Percentiles rank a stretch among this genome's conserved stretches.
Conservation (phyloP, 257 asterid species). For the Gynochthodes officinalis region DNA sequence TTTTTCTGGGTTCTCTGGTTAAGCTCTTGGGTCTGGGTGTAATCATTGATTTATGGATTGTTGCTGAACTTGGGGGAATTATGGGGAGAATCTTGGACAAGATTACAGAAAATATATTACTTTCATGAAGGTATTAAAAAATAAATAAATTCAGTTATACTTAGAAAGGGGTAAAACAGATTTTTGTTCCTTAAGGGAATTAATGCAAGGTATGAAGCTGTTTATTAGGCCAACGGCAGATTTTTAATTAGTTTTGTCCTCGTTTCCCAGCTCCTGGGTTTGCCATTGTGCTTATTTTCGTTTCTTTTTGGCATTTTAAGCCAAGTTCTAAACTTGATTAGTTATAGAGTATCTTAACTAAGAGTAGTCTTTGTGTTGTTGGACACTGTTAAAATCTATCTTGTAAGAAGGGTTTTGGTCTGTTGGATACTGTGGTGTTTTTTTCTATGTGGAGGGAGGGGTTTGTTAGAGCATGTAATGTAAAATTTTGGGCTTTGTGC, state of each 20-base stretch:
- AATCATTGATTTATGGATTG: not conserved
- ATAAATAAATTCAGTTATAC: not conserved
- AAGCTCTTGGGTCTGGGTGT: not conserved
- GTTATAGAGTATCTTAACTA: not conserved
- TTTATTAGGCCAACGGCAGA: not conserved
- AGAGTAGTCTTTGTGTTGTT: not conserved
- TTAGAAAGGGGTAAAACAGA: not conserved
- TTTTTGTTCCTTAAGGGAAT: not conserved
- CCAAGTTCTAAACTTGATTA: not conserved
- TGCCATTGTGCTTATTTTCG: not conserved
- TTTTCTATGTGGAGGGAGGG: not conserved
- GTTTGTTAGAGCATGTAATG: not conserved
- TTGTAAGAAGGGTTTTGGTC: too few species aligned
- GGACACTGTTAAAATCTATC: not conserved
- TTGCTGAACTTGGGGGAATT: not conserved
- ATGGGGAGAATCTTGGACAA: not conserved
- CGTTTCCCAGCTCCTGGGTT: not conserved
- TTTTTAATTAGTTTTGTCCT: not conserved
- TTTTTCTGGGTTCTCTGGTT: not conserved
- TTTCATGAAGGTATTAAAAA: not conserved
- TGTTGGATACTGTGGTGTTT: too few species aligned
- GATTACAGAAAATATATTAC: not conserved
- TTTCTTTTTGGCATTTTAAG: not conserved
- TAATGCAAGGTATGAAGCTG: not conserved
- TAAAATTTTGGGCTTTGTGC: not conserved